Percentiles rank a stretch among this genome's conserved stretches.
phyloP scores from a whole-genome alignment of 768 basidiomycete genomes.

The Tulasnella sp. region DNA sequence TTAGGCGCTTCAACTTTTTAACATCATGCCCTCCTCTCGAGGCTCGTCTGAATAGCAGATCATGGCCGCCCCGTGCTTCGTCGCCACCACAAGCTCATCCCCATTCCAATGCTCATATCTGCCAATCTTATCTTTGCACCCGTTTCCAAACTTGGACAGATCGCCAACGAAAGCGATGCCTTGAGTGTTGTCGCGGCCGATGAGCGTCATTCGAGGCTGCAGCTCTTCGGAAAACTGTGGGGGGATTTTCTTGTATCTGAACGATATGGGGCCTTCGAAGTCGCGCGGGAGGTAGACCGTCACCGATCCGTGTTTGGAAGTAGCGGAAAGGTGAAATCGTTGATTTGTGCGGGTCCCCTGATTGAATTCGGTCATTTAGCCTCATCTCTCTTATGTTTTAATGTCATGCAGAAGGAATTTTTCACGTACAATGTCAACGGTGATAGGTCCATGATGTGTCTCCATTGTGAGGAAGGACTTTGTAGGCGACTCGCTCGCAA shows the following conservation, averaged over 20 bases:
- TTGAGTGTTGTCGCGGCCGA: not conserved
- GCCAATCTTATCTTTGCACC: not conserved
- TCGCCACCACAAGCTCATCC: conserved; percentile 7
- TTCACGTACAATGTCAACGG: not conserved
- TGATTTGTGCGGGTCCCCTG: conserved; percentile 10
- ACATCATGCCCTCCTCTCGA: too few relatives aligned
- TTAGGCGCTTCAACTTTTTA: too few relatives aligned
- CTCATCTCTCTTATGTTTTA: too few relatives aligned
- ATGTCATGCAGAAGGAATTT: not conserved
- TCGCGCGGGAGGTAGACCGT: conserved; percentile 12
- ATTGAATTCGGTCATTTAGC: not conserved
- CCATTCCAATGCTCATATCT: conserved; percentile 1
- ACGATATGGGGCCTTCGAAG: conserved; percentile 16
- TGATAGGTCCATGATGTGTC: not conserved
- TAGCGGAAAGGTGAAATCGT: conserved; percentile 10
- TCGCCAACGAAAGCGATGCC: conserved; percentile 10
- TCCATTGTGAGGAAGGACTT: not conserved
- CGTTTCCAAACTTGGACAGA: not conserved
- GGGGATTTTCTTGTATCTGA: conserved; percentile 7
- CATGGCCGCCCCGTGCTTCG: not conserved
- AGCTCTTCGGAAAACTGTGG: conserved; percentile 12
- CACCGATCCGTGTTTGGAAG: conserved; percentile 11
- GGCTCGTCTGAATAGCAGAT: conserved; percentile 8
- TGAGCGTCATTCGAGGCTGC: not conserved
- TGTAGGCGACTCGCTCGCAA: not conserved